phyloP scores from a whole-genome alignment of 148 eudicot genomes.

The Spergularia marina region DNA sequence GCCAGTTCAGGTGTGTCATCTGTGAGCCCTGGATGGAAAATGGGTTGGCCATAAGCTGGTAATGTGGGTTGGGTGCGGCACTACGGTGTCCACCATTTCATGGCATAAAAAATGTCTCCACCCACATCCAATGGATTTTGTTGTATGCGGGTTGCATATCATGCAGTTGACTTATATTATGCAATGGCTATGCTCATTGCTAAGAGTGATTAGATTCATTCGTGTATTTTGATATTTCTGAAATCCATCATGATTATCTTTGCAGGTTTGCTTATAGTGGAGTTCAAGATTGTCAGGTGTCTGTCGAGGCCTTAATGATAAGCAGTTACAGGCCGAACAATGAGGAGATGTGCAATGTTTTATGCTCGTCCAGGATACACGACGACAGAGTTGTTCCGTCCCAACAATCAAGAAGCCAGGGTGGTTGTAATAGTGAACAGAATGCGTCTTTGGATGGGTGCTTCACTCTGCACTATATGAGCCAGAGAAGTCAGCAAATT shows the following conservation, averaged over 20 bases:
- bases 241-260: background rate
- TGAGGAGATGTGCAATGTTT: constrained; percentile 34
- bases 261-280: constrained; percentile 49
- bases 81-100: background rate
- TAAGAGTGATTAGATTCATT: background rate
- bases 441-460: constrained; percentile 33
- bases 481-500: constrained; percentile 24
- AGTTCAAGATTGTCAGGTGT: constrained; percentile 42
- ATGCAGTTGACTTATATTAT: background rate
- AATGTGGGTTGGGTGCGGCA: background rate
- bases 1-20: no score
- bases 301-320: constrained; percentile 41
- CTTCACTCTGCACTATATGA: constrained; percentile 48
- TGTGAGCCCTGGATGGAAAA: no score
- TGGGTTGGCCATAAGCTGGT: no score
- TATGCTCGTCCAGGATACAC: constrained; percentile 45
- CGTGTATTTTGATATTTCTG: background rate
- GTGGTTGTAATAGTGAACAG: constrained; percentile 25
- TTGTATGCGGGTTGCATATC: background rate
- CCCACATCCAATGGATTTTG: background rate
- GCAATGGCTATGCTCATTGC: background rate
- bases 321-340: constrained; percentile 28
- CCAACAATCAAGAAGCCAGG: constrained; percentile 19
- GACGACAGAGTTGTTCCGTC: constrained; percentile 18
- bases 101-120: background rate